Conservation (phyloP, 495 filamentous ascomycete species). For the Hyaloscypha bicolor region DNA sequence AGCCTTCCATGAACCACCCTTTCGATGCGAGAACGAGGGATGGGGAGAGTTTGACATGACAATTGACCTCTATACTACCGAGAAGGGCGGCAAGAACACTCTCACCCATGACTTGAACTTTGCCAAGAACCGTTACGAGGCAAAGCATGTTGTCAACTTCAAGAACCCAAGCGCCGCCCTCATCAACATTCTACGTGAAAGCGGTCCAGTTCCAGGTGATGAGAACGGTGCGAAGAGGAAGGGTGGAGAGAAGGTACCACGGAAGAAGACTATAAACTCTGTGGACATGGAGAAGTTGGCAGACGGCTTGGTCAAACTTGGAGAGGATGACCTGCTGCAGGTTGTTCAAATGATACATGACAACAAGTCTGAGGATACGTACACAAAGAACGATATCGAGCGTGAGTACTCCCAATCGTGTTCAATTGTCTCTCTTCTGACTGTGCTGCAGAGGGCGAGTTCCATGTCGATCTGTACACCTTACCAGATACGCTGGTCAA, state of each 20-base stretch:
- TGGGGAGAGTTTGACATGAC: constrained; percentile 99
- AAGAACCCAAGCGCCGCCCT: constrained; percentile 89
- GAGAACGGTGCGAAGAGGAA: constrained; percentile 60
- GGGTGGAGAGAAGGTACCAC: constrained; percentile 65
- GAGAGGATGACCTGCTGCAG: constrained; percentile 87
- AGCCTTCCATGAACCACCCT: constrained; percentile 84
- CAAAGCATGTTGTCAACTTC: constrained; percentile 79
- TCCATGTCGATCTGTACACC: constrained; percentile 97
- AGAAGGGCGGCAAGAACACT: constrained; percentile 81
- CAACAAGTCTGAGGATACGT: constrained; percentile 87
- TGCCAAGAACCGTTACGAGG: constrained; percentile 75
- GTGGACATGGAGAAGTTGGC: constrained; percentile 97
- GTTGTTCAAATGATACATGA: constrained; percentile 99
- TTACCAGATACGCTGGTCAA: constrained; percentile 80
- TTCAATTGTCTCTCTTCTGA: constrained; percentile 6
- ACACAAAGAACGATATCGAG: constrained; percentile 96
- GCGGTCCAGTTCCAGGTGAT: constrained; percentile 80
- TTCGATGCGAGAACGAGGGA: constrained; percentile 87
- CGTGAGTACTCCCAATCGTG: constrained; percentile 53
- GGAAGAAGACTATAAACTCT: constrained; percentile 77
- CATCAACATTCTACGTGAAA: constrained; percentile 71
- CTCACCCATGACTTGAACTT: constrained; percentile 94
- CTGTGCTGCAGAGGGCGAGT: constrained; percentile 77
- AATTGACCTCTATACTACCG: constrained; percentile 76
- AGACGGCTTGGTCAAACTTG: constrained; percentile 81